Evolutionary conservation across 2,329 filamentous ascomycete species (phyloP), one percentile per base, ranked within the genome.

Genomic region (Curvularia sp.): DNA sequence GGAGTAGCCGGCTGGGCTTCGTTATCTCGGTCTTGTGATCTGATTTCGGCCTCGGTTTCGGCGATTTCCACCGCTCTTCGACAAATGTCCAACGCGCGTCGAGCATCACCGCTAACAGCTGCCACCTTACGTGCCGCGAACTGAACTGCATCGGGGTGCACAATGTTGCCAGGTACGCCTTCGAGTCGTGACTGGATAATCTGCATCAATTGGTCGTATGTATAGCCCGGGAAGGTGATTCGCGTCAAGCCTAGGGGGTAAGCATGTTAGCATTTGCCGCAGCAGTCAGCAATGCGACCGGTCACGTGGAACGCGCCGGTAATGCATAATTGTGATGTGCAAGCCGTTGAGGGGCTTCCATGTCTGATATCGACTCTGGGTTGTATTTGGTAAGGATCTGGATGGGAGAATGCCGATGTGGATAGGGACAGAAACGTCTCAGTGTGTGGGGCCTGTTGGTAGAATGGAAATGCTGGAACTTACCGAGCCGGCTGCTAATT

Each of bases 171-270:
- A 1, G 91, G 89, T 0, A 98, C 92, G 53, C 92, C 92, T 72
- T 92, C 88, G 2, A 99, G 85, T 28, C 95, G 89, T n/a, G 93
- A 96, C 72, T 94, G 89, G 63, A 99, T 97, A 72, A 99, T 99
- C 67, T 90, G 90, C 90, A 98, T 97, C 39, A 99, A 85, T 78
- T 99, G 95, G 58, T 95, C 93, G 76, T 99, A 93, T 56, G 93
- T 97, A 78, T 99, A 99, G 21, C 95, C 95, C 0, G 95, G 92
- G 70, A 99, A 99, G 0, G 95, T 97, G 73, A 99, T 97, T 71
- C 96, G 87, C 7, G 93, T 97, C 48, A 99, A 82, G 21, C 94
- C 86, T 78, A 59, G 50, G 57, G 50, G 55, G 41, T 53, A 52
- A 60, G 61, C 58, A 57, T 63, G 66, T 77, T 73, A 75, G 74